Percentiles rank a stretch among this genome's conserved stretches.
Conservation (phyloP, 495 filamentous ascomycete species). For the Platismatia glauca region DNA sequence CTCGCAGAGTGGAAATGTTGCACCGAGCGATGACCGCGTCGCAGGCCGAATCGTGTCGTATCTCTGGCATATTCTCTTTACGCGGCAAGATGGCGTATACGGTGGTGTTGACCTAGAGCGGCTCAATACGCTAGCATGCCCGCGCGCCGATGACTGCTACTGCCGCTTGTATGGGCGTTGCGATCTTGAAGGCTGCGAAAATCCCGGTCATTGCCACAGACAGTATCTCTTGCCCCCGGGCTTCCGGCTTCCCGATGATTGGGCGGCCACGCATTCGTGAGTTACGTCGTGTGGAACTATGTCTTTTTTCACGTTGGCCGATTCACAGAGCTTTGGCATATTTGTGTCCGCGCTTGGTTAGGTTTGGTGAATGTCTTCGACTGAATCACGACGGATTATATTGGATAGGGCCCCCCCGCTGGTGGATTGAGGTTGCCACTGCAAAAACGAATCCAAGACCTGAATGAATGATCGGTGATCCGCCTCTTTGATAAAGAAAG, state of each 20-base stretch:
- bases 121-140: slow-evolving; percentile 34
- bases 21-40: neutral
- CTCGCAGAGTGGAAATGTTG: neutral
- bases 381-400: neutral
- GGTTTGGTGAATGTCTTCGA: neutral
- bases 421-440: no score
- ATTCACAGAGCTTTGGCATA: neutral
- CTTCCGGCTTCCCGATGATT: slow-evolving; percentile 32
- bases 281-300: neutral
- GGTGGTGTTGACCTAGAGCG: slow-evolving; percentile 35
- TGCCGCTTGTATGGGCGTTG: slow-evolving; percentile 39
- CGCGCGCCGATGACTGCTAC: slow-evolving; percentile 36
- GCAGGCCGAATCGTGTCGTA: neutral
- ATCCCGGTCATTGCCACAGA: slow-evolving; percentile 27
- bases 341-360: neutral
- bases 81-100: slow-evolving; percentile 22
- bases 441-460: no score
- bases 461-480: no score
- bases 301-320: neutral
- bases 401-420: neutral
- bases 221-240: slow-evolving; percentile 33
- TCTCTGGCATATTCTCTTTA: neutral
- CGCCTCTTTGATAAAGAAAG: no score
- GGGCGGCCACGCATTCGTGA: neutral
- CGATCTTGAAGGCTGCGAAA: slow-evolving; percentile 25